phyloP scores from a whole-genome alignment of 2,329 filamentous ascomycete species.

The Colletotrichum lindemuthianum region DNA sequence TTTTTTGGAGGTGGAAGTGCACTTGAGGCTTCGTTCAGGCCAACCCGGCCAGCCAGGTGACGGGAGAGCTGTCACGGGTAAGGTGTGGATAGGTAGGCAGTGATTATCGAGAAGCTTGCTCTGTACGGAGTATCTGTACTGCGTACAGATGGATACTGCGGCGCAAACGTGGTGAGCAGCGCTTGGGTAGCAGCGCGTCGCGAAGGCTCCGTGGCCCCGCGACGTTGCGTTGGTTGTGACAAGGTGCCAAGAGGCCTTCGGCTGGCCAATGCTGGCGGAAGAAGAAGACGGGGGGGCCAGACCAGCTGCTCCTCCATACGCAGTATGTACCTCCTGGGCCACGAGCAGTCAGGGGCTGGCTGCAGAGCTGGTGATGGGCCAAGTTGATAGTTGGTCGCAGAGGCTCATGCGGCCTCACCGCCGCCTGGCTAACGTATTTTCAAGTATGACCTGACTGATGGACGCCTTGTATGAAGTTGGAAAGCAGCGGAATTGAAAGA shows the following conservation, averaged over 20 bases:
- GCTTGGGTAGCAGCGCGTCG: slow-evolving; percentile 20
- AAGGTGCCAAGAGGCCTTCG: slow-evolving; percentile 8
- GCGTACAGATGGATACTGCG: neutral
- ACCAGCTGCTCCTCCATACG: slow-evolving; percentile 4
- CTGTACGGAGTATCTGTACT: too few species aligned
- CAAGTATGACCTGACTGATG: neutral
- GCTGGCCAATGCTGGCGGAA: slow-evolving; percentile 25
- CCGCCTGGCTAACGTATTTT: neutral
- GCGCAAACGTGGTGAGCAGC: slow-evolving; percentile 19
- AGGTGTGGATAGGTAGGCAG: too few species aligned
- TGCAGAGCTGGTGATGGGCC: slow-evolving; percentile 21
- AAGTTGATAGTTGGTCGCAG: slow-evolving; percentile 12
- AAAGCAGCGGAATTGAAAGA: neutral
- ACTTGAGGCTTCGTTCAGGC: too few species aligned
- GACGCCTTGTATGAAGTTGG: too few species aligned
- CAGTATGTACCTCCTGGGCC: too few species aligned
- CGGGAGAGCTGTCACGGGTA: too few species aligned
- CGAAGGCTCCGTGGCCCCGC: slow-evolving; percentile 17
- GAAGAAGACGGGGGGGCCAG: slow-evolving; percentile 13
- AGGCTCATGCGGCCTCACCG: slow-evolving; percentile 18
- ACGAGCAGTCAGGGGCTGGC: slow-evolving; percentile 14
- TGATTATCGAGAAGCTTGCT: too few species aligned
- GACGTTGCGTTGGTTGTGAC: slow-evolving; percentile 1
- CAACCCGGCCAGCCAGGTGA: too few species aligned
- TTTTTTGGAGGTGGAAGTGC: too few species aligned